Evolutionary conservation across 1,139 yeast species (phyloP).

Genomic region (Lodderomyces pseudojiufengensis): DNA sequence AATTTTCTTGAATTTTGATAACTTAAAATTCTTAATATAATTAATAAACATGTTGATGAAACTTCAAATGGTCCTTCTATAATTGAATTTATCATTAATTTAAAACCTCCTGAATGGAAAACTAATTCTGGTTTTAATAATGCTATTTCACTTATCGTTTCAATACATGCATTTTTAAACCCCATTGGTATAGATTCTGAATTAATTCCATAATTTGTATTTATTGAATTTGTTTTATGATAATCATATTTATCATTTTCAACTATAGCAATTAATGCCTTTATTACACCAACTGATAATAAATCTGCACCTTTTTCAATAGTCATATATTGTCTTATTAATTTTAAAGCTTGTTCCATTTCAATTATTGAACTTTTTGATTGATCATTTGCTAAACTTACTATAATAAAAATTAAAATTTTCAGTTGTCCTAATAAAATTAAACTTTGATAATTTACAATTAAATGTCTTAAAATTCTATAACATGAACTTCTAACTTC

Average conservation of each 20-base stretch:
- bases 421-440: conserved; percentile 44
- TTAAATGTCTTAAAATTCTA: conserved; percentile 63
- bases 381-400: conserved; percentile 52
- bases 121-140: conserved; percentile 59
- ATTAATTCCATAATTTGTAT: conserved; percentile 1
- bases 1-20: conserved; percentile 53
- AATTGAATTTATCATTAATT: conserved; percentile 53
- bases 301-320: conserved; percentile 54
- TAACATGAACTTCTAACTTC: conserved; percentile 75
- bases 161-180: conserved; percentile 53
- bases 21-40: conserved; percentile 60
- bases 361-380: conserved; percentile 51
- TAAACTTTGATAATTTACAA: conserved; percentile 53
- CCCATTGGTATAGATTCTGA: conserved; percentile 31
- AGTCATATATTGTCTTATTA: conserved; percentile 60
- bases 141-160: conserved; percentile 71
- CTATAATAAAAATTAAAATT: conserved; percentile 60
- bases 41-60: conserved; percentile 52
- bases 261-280: conserved; percentile 69
- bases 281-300: conserved; percentile 62
- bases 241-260: conserved; percentile 12
- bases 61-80: conserved; percentile 63
- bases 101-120: conserved; percentile 63
- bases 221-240: neutral
- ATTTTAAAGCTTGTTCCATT: conserved; percentile 73